Base-by-base conservation (phyloP, 768 basidiomycete genomes). In the Zangia roseola region DNA sequence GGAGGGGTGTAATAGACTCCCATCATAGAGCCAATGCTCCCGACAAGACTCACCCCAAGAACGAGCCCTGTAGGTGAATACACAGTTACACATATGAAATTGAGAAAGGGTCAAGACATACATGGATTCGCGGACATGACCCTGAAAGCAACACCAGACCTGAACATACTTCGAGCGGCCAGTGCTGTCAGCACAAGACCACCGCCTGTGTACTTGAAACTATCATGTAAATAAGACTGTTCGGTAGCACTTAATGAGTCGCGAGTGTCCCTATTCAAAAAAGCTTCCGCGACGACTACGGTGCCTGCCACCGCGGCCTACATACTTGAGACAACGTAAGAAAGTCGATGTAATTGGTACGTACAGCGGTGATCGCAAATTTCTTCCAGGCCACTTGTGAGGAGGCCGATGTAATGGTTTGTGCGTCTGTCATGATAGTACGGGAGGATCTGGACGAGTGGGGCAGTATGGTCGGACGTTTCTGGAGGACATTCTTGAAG, bases 41-140 rank as follows among this genome's bases (percentile, higher is more conserved):
- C 88, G 13, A 75, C 83, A 35, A 92, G 76, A 68, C 90, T 85
- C 43, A 87, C 81, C 54, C 89, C 91, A 38, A 92, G 79, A 3
- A 93, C 88, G 45, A 87, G 71, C 91, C 86, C 85, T 87, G 30
- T 6, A 43, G n/a, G n/a, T n/a, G n/a, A 49, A 36, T 25, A 38
- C 43, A n/a, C 24, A 34, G 17, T 33, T 31, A 58, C 24, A n/a
- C 17, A 10, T 31, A 1, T 10, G 28, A 10, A 30, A 14, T 6
- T 20, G 36, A 41, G 14, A 28, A 65, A 26, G 14, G 3, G 10
- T 5, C 10, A 23, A 36, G 36, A 49, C 81, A 50, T 56, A 84
- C 89, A 92, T 51, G 91, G 91, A 67, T 91, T 92, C 13, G 88
- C 80, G 0, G 85, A 70, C 90, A 93, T 90, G 45, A 93, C 72